Conservation (phyloP, 495 filamentous ascomycete genomes). For the Penicillium desertorum region DNA sequence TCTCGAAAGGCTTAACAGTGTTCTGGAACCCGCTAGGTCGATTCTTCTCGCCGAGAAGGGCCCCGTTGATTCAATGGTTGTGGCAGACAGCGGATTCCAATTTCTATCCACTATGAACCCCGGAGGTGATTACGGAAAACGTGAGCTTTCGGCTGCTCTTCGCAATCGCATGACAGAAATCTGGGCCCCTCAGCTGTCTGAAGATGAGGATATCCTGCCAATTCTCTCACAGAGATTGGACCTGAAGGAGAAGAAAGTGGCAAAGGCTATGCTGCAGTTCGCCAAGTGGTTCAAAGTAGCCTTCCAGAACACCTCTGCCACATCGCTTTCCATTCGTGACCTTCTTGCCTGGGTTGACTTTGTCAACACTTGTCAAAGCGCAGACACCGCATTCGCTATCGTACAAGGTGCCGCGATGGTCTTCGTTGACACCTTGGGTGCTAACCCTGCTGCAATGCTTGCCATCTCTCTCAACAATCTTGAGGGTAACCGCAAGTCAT, state of each 20-base stretch:
- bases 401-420: constrained; percentile 92
- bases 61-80: constrained; percentile 71
- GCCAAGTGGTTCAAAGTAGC: constrained; percentile 85
- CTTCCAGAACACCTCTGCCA: constrained; percentile 69
- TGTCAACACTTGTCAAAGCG: constrained; percentile 61
- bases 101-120: constrained; percentile 99
- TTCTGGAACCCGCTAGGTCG: constrained; percentile 84
- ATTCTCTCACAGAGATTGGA: constrained; percentile 77
- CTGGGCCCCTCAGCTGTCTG: constrained; percentile 84
- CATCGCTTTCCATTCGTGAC: constrained; percentile 83
- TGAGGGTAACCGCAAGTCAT: constrained; percentile 62
- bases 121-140: constrained; percentile 96
- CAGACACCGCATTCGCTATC: constrained; percentile 57
- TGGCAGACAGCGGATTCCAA: constrained; percentile 81
- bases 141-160: constrained; percentile 91
- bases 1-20: constrained; percentile 92
- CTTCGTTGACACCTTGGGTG: constrained; percentile 91
- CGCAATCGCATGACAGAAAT: constrained; percentile 98
- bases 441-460: constrained; percentile 84
- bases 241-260: constrained; percentile 46
- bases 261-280: constrained; percentile 72
- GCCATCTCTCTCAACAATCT: constrained; percentile 59
- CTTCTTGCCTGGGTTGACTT: constrained; percentile 93
- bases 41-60: constrained; percentile 95
- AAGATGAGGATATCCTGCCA: constrained; percentile 79